A percentile compares a stretch with the other conserved stretches of the same genome.
Evolutionary conservation across 2,329 filamentous ascomycete species (phyloP).

Genomic region (Zymoseptoria crescenta): DNA sequence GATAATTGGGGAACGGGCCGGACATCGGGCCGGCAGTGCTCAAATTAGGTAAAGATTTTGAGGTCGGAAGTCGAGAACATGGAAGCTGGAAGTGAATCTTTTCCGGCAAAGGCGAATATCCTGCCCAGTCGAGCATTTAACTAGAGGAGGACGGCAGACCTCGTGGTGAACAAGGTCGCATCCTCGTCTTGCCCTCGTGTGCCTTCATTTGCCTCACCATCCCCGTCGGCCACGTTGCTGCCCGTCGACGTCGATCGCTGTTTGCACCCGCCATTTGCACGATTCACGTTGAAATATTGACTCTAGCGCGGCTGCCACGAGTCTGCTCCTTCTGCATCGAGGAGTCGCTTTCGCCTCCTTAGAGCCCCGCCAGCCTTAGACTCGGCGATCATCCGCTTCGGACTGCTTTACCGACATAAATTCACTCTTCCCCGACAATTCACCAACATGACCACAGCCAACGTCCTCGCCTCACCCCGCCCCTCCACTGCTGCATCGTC

Average conservation of each 20-base stretch:
- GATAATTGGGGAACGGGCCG: background rate
- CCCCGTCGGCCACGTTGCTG: background rate
- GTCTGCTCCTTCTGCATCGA: background rate
- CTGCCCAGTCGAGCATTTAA: too few species aligned
- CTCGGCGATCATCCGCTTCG: background rate
- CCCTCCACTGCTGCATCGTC: background rate
- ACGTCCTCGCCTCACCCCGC: background rate
- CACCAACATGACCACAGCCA: background rate
- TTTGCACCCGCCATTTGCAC: background rate
- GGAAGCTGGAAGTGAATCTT: background rate
- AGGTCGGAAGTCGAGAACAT: background rate
- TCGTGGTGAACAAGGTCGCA: background rate
- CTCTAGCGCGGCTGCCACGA: background rate
- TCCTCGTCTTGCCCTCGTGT: background rate
- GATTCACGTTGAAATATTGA: background rate
- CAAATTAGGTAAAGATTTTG: background rate
- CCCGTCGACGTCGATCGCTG: background rate
- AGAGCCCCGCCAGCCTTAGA: background rate
- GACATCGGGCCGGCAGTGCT: background rate
- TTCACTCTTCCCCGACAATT: background rate
- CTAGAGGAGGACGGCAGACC: too few species aligned
- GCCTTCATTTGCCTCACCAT: background rate
- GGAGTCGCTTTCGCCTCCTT: background rate
- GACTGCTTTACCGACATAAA: background rate
- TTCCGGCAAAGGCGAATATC: background rate